Conservation (phyloP, 495 filamentous ascomycete species). For the Amorphotheca resinae region DNA sequence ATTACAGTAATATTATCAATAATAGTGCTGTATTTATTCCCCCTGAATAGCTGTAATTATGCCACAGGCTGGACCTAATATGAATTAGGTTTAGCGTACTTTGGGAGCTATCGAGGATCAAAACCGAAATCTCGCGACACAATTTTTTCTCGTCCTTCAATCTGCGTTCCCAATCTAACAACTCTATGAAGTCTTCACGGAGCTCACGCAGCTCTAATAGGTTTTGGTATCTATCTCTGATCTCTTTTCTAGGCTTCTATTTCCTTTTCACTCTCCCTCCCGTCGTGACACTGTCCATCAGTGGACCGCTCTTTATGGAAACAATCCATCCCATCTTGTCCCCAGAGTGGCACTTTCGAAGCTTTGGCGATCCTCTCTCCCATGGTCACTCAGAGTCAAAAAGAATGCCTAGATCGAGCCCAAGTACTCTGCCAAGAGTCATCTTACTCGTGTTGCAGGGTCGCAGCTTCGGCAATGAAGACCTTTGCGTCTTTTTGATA, state of each 20-base stretch:
- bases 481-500: slow-evolving; percentile 61
- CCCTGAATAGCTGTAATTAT: no score
- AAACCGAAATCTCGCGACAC: no score
- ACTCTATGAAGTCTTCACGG: no score
- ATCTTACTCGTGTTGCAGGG: slow-evolving; percentile 75
- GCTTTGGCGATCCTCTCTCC: slow-evolving; percentile 48
- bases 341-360: slow-evolving; percentile 56
- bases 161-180: no score
- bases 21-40: no score
- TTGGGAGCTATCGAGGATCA: no score
- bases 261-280: slow-evolving; percentile 18
- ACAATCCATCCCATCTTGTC: slow-evolving; percentile 29
- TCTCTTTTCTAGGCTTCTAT: slow-evolving; percentile 2
- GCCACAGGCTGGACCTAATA: no score
- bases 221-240: no score
- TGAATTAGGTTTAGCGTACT: no score
- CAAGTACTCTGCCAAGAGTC: slow-evolving; percentile 57
- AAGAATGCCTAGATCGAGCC: slow-evolving; percentile 51
- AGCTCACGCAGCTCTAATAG: no score
- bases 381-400: slow-evolving; percentile 59
- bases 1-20: no score
- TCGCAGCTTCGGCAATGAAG: slow-evolving; percentile 50
- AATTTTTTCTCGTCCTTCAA: no score
- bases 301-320: slow-evolving; percentile 30
- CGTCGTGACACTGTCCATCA: slow-evolving; percentile 26